A percentile compares a stretch with the other conserved stretches of the same genome.
phyloP scores from a whole-genome alignment of 768 basidiomycete species.

The Asterophora parasitica region DNA sequence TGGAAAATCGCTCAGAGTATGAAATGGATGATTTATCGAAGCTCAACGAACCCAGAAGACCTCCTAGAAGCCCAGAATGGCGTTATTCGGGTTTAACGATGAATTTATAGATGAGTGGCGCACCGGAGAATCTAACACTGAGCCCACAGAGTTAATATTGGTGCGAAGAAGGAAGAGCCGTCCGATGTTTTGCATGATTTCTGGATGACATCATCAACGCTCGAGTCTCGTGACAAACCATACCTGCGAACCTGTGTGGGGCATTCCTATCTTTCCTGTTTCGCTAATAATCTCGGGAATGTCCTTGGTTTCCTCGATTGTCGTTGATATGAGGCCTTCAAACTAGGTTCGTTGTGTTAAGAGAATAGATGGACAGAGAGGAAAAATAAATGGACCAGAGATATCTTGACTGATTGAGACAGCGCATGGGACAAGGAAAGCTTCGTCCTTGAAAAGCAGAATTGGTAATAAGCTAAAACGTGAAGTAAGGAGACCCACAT shows the following conservation, averaged over 20 bases:
- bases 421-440: slow-evolving; percentile 91
- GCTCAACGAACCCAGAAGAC: slow-evolving; percentile 78
- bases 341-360: slow-evolving; percentile 44
- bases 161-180: slow-evolving; percentile 90
- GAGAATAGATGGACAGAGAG: neutral
- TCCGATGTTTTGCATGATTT: slow-evolving; percentile 98
- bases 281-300: slow-evolving; percentile 91
- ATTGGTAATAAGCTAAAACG: neutral
- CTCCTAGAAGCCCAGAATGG: slow-evolving; percentile 46
- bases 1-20: slow-evolving; percentile 25
- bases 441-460: slow-evolving; percentile 68
- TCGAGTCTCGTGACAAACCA: slow-evolving; percentile 11
- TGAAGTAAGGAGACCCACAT: slow-evolving; percentile 54
- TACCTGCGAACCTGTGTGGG: slow-evolving; percentile 58
- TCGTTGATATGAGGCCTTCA: slow-evolving; percentile 86
- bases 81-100: slow-evolving; percentile 4
- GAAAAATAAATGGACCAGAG: slow-evolving; percentile 50
- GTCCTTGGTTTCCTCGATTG: slow-evolving; percentile 95
- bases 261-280: slow-evolving; percentile 91
- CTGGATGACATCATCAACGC: slow-evolving; percentile 29
- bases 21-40: neutral
- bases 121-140: slow-evolving; percentile 93
- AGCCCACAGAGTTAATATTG: slow-evolving; percentile 93
- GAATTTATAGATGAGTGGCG: neutral
- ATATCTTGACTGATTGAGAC: slow-evolving; percentile 96